phyloP scores from a whole-genome alignment of 108 stramenopile genomes.

The Pseudonitzschia multistriata region DNA sequence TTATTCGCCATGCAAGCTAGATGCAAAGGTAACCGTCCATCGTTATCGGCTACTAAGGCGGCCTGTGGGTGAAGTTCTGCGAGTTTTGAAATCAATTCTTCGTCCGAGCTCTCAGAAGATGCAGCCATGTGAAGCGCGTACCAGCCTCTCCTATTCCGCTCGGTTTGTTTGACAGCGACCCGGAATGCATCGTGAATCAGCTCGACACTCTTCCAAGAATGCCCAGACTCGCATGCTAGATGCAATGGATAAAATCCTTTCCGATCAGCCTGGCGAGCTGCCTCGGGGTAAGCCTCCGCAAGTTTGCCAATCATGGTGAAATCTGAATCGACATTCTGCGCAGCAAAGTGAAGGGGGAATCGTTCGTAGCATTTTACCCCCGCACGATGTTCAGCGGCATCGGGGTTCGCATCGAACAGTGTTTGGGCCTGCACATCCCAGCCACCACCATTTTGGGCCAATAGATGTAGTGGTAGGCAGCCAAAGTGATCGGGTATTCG shows the following conservation, averaged over 20 bases:
- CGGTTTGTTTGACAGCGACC: conserved; percentile 32
- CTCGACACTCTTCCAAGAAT: conserved; percentile 48
- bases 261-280: conserved; percentile 54
- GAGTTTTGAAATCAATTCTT: conserved; percentile 33
- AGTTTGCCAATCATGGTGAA: conserved; percentile 52
- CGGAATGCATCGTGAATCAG: conserved; percentile 47
- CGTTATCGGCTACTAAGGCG: conserved; percentile 29
- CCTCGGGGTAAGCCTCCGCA: conserved; percentile 51
- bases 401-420: conserved; percentile 54
- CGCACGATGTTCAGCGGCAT: conserved; percentile 46
- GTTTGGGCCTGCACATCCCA: conserved; percentile 66
- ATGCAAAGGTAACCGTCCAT: conserved; percentile 47
- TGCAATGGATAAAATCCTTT: conserved; percentile 70
- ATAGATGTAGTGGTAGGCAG: conserved; percentile 61
- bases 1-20: conserved; percentile 41
- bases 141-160: conserved; percentile 42
- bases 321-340: conserved; percentile 49
- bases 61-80: conserved; percentile 35
- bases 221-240: conserved; percentile 62
- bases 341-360: conserved; percentile 72
- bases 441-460: conserved; percentile 47
- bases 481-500: conserved; percentile 56
- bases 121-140: conserved; percentile 51
- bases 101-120: conserved; percentile 11
- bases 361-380: conserved; percentile 40